Percentiles rank a stretch among this genome's conserved stretches.
Evolutionary conservation across 768 basidiomycete genomes (phyloP).

Genomic region (Termitomyces sp.): DNA sequence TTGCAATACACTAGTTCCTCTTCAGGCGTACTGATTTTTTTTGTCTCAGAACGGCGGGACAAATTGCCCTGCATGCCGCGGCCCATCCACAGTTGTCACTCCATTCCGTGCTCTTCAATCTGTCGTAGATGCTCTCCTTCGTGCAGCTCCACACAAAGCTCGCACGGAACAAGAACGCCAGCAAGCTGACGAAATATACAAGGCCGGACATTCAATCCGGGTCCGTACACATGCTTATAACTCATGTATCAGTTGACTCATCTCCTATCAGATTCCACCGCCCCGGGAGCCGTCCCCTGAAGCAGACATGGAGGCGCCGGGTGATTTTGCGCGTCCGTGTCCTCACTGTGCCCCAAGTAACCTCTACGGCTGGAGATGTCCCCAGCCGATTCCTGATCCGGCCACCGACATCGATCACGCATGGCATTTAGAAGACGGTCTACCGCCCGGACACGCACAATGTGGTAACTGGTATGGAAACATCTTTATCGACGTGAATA

Average conservation of each 20-base stretch:
- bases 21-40: background rate
- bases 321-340: constrained; percentile 73
- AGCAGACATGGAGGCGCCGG: constrained; percentile 61
- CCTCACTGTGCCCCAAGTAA: constrained; percentile 75
- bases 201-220: constrained; percentile 56
- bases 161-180: constrained; percentile 69
- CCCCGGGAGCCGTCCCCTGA: constrained; percentile 78
- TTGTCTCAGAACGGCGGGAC: constrained; percentile 73
- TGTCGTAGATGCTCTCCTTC: constrained; percentile 70
- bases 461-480: constrained; percentile 78
- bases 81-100: constrained; percentile 61
- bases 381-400: constrained; percentile 78
- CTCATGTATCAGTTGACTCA: constrained; percentile 13
- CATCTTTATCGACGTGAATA: background rate
- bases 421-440: constrained; percentile 75
- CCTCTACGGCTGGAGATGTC: constrained; percentile 76
- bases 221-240: constrained; percentile 34
- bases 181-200: constrained; percentile 84
- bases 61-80: constrained; percentile 81
- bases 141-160: constrained; percentile 64
- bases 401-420: constrained; percentile 65
- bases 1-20: background rate
- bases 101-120: constrained; percentile 74
- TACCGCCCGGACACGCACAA: constrained; percentile 75
- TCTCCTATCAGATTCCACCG: constrained; percentile 59